These are phyloP conservation scores for Hysterangium stoloniferum DNA, from an alignment of 768 basidiomycete genomes.

Conservation along the genomic window DNA sequence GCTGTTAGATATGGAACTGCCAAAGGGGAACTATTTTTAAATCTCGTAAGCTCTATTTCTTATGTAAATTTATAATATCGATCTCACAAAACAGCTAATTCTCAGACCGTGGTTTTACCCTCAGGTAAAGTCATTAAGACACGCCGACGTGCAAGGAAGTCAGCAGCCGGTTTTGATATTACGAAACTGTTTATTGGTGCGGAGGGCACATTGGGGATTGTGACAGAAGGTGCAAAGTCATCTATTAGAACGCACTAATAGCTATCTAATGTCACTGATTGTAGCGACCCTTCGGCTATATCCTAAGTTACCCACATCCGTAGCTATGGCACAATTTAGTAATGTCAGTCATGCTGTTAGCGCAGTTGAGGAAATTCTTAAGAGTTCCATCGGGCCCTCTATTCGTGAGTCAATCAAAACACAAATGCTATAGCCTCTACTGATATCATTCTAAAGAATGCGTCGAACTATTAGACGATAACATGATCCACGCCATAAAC, in stretches of 20 bases:
- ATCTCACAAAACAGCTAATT: conserved; percentile 25
- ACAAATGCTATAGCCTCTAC: neutral
- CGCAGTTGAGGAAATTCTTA: conserved; percentile 77
- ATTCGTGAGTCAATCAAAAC: conserved; percentile 48
- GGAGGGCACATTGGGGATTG: conserved; percentile 83
- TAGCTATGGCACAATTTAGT: conserved; percentile 84
- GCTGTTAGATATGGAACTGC: conserved; percentile 85
- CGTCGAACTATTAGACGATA: conserved; percentile 77
- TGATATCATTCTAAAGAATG: conserved; percentile 47
- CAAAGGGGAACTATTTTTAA: conserved; percentile 82
- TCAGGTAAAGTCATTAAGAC: conserved; percentile 86
- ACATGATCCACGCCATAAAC: conserved; percentile 77
- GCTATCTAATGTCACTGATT: neutral
- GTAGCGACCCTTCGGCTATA: conserved; percentile 76
- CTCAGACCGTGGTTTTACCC: conserved; percentile 76
- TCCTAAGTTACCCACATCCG: conserved; percentile 73
- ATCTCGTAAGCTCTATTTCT: conserved; percentile 42
- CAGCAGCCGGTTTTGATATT: conserved; percentile 78
- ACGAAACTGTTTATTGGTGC: conserved; percentile 88
- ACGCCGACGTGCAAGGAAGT: conserved; percentile 69
- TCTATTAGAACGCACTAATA: too few relatives aligned
- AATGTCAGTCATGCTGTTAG: conserved; percentile 68
- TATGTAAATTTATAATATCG: conserved; percentile 12
- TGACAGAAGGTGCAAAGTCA: conserved; percentile 60
- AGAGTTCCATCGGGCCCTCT: conserved; percentile 56